These are phyloP conservation scores for Chaetomium strumarium DNA, from an alignment of 2,329 filamentous ascomycete genomes.

Conservation along the genomic window DNA sequence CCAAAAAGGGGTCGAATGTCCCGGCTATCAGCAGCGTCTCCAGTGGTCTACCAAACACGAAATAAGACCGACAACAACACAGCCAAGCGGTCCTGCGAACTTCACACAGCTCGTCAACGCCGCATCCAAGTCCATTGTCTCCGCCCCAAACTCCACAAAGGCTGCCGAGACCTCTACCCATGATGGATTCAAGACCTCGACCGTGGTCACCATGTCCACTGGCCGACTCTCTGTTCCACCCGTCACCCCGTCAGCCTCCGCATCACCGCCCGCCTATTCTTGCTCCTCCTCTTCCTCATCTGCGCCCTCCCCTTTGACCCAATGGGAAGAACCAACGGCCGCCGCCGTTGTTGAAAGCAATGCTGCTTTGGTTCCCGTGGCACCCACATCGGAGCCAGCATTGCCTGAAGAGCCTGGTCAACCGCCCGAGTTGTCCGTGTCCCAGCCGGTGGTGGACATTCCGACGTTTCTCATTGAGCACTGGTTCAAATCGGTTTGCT, in stretches of 20 bases:
- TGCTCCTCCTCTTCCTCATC: slow-evolving; percentile 5
- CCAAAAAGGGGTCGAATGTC: slow-evolving; percentile 25
- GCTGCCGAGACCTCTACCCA: not conserved
- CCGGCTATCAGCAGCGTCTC: slow-evolving; percentile 26
- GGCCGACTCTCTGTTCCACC: not conserved
- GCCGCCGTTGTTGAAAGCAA: not conserved
- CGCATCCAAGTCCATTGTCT: slow-evolving; percentile 25
- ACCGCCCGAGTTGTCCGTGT: slow-evolving; percentile 11
- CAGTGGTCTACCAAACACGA: slow-evolving; percentile 29
- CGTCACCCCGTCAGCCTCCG: slow-evolving; percentile 4
- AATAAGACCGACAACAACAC: slow-evolving; percentile 12
- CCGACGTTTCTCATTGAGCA: slow-evolving; percentile 28
- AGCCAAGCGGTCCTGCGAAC: slow-evolving; percentile 21
- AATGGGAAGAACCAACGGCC: slow-evolving; percentile 3
- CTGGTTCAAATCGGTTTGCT: slow-evolving; percentile 29
- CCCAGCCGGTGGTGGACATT: slow-evolving; percentile 24
- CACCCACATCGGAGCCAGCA: not conserved
- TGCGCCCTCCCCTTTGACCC: slow-evolving; percentile 10
- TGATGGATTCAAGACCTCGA: not conserved
- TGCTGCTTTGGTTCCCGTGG: slow-evolving; percentile 4
- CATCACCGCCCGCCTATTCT: slow-evolving; percentile 2
- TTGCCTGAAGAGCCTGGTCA: not conserved
- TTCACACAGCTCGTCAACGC: slow-evolving; percentile 26
- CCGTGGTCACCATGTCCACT: not conserved
- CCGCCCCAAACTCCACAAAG: not conserved